A percentile compares a stretch with the other conserved stretches of the same genome.
These are phyloP conservation scores for Metarhizium robertsii DNA, from an alignment of 2,329 filamentous ascomycete species.

Conservation along the genomic window DNA sequence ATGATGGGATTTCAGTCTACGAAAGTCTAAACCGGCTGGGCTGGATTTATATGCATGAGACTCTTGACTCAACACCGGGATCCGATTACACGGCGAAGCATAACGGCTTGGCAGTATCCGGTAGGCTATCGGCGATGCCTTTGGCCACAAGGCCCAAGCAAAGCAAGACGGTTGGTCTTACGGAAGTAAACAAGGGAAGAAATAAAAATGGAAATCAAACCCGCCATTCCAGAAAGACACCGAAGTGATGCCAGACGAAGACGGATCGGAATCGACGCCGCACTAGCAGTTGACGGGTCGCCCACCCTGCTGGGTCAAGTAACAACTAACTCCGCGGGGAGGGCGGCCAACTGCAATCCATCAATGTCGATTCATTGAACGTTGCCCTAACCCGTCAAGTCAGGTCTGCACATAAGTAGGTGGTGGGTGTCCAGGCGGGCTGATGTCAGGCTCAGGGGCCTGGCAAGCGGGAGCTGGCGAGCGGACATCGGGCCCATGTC, in stretches of 20 bases:
- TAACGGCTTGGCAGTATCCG: background rate
- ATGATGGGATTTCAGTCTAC: no score
- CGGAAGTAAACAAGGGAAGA: background rate
- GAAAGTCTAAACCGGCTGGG: background rate
- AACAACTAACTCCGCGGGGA: no score
- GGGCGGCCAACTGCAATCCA: no score
- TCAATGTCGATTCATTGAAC: no score
- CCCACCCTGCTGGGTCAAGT: no score
- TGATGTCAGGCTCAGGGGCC: no score
- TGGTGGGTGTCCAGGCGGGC: no score
- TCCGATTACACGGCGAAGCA: background rate
- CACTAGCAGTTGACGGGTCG: no score
- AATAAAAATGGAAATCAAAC: background rate
- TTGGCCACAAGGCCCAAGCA: background rate
- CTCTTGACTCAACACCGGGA: background rate
- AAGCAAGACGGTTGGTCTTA: background rate
- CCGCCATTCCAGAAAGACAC: background rate
- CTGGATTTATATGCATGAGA: background rate
- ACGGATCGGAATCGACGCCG: background rate
- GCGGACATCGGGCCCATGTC: no score
- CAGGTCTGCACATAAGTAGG: no score
- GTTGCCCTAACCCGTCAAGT: no score
- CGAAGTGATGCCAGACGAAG: slow-evolving; percentile 2
- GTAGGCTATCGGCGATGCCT: background rate
- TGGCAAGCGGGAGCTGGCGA: no score